Conservation (phyloP, 2,329 filamentous ascomycete genomes). For the Exophiala sp. region DNA sequence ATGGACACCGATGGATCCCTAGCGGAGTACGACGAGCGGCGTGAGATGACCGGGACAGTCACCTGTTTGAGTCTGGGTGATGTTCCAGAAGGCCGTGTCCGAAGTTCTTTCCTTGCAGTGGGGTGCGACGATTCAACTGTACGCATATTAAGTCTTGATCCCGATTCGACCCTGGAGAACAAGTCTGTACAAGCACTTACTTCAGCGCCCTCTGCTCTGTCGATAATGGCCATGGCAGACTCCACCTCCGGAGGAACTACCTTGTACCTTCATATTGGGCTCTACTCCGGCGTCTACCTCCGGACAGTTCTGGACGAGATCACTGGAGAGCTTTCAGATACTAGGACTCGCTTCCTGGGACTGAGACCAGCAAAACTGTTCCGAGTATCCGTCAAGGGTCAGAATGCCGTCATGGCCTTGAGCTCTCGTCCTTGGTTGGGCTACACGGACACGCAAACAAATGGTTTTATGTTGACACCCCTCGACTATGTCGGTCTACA, state of each 20-base stretch:
- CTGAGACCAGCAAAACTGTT: conserved; percentile 86
- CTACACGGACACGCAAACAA: conserved; percentile 81
- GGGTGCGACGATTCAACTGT: conserved; percentile 97
- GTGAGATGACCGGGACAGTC: conserved; percentile 90
- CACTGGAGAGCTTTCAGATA: conserved; percentile 91
- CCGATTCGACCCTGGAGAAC: conserved; percentile 82
- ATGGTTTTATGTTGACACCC: conserved; percentile 85
- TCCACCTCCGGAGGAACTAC: conserved; percentile 83
- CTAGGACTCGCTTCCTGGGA: conserved; percentile 87
- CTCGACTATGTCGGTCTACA: conserved; percentile 82
- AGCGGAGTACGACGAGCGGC: conserved; percentile 90
- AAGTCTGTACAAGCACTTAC: conserved; percentile 93
- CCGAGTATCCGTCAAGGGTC: conserved; percentile 78
- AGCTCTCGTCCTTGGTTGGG: conserved; percentile 95
- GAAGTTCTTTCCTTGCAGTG: conserved; percentile 90
- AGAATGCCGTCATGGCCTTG: conserved; percentile 78
- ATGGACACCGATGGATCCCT: conserved; percentile 88
- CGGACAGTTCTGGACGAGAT: conserved; percentile 91
- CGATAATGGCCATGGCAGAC: conserved; percentile 93
- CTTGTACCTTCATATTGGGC: conserved; percentile 88
- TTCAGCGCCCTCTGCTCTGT: conserved; percentile 78
- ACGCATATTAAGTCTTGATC: conserved; percentile 81
- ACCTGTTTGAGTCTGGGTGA: conserved; percentile 91
- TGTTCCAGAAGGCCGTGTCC: conserved; percentile 79
- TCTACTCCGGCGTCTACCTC: conserved; percentile 92